Percentiles rank a stretch among this genome's conserved stretches.
Evolutionary conservation across 2,329 filamentous ascomycete species (phyloP).

Genomic region (Hirsutella rhossiliensis): DNA sequence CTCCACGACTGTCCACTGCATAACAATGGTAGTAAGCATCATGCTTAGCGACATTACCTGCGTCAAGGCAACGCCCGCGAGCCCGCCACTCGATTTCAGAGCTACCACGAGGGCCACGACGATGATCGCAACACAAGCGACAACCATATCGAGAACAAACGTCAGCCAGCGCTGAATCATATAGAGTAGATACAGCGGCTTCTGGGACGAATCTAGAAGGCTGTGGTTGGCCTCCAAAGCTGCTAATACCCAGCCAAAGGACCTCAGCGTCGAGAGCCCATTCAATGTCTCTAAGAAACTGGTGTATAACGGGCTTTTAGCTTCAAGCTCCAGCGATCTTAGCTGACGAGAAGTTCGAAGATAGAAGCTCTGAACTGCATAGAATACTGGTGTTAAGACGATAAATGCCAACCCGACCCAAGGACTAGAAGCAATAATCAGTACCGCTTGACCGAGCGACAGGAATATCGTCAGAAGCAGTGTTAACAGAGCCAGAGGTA

Average conservation of each 20-base stretch:
- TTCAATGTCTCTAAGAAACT: background rate
- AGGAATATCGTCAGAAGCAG: too few relatives aligned
- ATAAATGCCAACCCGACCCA: too few relatives aligned
- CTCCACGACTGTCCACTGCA: background rate
- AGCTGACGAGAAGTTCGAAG: too few relatives aligned
- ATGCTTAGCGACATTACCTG: background rate
- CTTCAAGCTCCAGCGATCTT: background rate
- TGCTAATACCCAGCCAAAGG: background rate
- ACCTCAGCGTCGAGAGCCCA: background rate
- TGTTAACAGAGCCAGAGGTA: too few relatives aligned
- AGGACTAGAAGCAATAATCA: too few relatives aligned
- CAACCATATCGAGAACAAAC: conserved; percentile 12
- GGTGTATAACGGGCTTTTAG: background rate
- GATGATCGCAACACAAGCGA: conserved; percentile 2
- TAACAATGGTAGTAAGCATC: background rate
- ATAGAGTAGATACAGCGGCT: conserved; percentile 3
- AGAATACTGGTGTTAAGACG: too few relatives aligned
- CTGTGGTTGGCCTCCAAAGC: background rate
- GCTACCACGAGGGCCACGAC: background rate
- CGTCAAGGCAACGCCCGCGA: background rate
- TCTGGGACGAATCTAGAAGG: background rate
- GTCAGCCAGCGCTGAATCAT: conserved; percentile 14
- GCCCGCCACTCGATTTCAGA: background rate
- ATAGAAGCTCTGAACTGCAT: too few relatives aligned
- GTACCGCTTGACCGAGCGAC: too few relatives aligned